These are phyloP conservation scores for Aspergillus bombycis DNA, from an alignment of 2,329 filamentous ascomycete genomes.

Conservation along the genomic window DNA sequence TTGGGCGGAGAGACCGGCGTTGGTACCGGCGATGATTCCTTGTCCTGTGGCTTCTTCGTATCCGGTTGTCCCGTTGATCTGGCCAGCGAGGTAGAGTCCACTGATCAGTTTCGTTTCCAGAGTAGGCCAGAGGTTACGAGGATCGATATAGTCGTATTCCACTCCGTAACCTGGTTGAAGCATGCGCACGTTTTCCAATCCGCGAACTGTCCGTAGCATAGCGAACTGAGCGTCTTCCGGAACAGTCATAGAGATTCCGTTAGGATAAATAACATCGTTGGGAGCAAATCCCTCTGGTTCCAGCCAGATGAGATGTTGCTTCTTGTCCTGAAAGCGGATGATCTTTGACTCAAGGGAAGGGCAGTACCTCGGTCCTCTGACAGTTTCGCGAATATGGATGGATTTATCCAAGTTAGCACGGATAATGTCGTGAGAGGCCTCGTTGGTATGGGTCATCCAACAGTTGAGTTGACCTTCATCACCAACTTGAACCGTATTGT, in stretches of 20 bases:
- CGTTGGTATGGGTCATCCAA: constrained; percentile 85
- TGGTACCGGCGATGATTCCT: constrained; percentile 88
- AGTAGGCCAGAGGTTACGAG: constrained; percentile 81
- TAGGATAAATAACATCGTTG: constrained; percentile 89
- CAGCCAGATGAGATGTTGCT: constrained; percentile 88
- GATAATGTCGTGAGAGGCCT: constrained; percentile 78
- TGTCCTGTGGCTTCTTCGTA: constrained; percentile 98
- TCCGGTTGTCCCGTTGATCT: constrained; percentile 97
- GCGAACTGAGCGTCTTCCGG: constrained; percentile 83
- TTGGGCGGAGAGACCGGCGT: constrained; percentile 80
- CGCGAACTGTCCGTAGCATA: constrained; percentile 82
- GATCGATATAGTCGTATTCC: constrained; percentile 98
- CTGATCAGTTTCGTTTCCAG: constrained; percentile 91
- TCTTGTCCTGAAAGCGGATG: constrained; percentile 79
- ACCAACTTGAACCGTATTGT: constrained; percentile 71
- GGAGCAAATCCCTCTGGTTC: constrained; percentile 90
- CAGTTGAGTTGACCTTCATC: constrained; percentile 78
- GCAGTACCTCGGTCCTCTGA: constrained; percentile 93
- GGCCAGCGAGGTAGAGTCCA: constrained; percentile 88
- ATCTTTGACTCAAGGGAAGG: constrained; percentile 95
- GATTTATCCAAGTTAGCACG: constrained; percentile 91
- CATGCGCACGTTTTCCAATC: constrained; percentile 88
- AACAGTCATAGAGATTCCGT: constrained; percentile 96
- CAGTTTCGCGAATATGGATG: constrained; percentile 92
- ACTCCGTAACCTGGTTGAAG: constrained; percentile 95